These are phyloP conservation scores for Dothideomycetidae sp. DNA, from an alignment of 2,329 filamentous ascomycete genomes.

Conservation along the genomic window DNA sequence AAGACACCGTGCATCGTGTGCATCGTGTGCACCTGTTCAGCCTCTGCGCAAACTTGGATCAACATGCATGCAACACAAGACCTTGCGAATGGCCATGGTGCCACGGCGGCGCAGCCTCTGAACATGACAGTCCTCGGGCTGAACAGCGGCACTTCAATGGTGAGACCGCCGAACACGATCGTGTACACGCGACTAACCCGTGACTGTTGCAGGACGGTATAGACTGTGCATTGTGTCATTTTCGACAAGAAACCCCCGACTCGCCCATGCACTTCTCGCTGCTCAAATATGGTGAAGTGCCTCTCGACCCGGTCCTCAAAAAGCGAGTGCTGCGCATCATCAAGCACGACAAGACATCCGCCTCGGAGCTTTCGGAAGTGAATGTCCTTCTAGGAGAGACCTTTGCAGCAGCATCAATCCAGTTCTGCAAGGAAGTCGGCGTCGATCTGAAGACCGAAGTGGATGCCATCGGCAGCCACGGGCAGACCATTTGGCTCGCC, in stretches of 20 bases:
- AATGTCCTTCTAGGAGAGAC: constrained; percentile 44
- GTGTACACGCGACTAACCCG: too few relatives aligned
- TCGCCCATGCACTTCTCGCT: constrained; percentile 43
- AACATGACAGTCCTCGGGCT: constrained; percentile 42
- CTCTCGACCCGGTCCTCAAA: constrained; percentile 40
- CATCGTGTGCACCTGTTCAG: too few relatives aligned
- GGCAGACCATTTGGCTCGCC: constrained; percentile 44
- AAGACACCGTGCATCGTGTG: too few relatives aligned
- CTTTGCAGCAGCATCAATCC: constrained; percentile 38
- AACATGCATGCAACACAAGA: not conserved
- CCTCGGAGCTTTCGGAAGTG: constrained; percentile 40
- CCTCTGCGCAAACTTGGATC: too few relatives aligned
- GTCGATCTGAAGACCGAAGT: constrained; percentile 31
- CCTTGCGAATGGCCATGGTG: not conserved
- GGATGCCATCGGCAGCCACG: constrained; percentile 43
- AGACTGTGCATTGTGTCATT: constrained; percentile 44
- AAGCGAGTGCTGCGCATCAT: constrained; percentile 45
- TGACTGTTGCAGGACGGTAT: constrained; percentile 37
- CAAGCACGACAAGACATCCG: constrained; percentile 38
- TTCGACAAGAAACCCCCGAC: constrained; percentile 38
- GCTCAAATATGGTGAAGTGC: constrained; percentile 40
- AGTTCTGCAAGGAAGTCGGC: constrained; percentile 34
- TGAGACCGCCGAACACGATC: too few relatives aligned
- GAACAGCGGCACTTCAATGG: constrained; percentile 40
- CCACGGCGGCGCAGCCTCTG: constrained; percentile 18